Conservation (phyloP, 306 rosid species). For the Malus sylvestris region DNA sequence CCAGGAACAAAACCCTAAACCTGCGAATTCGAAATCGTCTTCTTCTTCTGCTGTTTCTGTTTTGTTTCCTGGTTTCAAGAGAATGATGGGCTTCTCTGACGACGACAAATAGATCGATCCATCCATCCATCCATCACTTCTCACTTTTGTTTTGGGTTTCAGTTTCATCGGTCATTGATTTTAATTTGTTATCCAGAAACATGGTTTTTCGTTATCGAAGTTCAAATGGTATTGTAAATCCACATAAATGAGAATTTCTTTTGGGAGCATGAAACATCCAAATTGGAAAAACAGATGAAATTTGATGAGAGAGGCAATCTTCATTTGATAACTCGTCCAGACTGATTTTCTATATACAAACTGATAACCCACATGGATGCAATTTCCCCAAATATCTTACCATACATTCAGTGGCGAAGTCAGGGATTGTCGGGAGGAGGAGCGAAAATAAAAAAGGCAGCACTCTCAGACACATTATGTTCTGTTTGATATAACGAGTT, state of each 20-base stretch:
- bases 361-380: too few relatives aligned
- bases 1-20: constrained; percentile 18
- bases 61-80: constrained; percentile 33
- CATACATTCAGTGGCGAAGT: too few relatives aligned
- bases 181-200: background rate
- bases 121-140: too few relatives aligned
- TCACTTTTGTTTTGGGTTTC: background rate
- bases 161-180: background rate
- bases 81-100: constrained; percentile 45
- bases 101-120: background rate
- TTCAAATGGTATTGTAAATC: background rate
- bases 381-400: too few relatives aligned
- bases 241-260: background rate
- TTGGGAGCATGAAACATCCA: background rate
- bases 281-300: background rate
- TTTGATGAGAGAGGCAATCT: too few relatives aligned
- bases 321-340: too few relatives aligned
- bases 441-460: constrained; percentile 31
- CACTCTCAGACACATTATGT: constrained; percentile 35
- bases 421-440: too few relatives aligned
- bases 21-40: background rate
- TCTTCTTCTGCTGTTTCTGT: constrained; percentile 16
- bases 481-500: background rate
- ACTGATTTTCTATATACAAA: too few relatives aligned
- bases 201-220: background rate